These are phyloP conservation scores for Pseudoscleropodium purum DNA, from an alignment of 225 moss, liverwort and hornwort species.

Conservation along the genomic window DNA sequence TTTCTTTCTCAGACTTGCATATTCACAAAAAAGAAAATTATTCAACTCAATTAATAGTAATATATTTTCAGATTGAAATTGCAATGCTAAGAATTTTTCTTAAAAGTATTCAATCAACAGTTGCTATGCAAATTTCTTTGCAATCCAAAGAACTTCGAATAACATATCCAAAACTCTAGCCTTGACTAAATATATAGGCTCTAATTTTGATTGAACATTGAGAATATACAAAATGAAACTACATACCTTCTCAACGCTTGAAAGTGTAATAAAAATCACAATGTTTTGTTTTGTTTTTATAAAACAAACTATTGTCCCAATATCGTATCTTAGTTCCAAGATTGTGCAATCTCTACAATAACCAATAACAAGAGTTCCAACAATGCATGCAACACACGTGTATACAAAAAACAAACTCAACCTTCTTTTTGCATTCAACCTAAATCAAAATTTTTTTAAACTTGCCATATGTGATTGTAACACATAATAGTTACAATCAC, in stretches of 20 bases:
- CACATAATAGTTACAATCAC: background rate
- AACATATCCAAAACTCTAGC: too few species aligned
- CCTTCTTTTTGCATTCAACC: background rate
- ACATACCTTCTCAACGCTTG: accelerated
- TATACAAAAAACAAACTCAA: too few species aligned
- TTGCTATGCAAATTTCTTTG: background rate
- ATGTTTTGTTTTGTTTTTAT: accelerated
- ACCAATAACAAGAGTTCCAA: background rate
- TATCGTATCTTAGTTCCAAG: background rate
- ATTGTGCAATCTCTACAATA: background rate
- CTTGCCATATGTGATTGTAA: too few species aligned
- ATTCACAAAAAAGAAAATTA: background rate
- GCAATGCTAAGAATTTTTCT: background rate
- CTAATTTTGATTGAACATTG: background rate
- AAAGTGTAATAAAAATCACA: background rate
- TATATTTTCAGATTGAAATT: background rate
- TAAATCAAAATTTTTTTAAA: background rate
- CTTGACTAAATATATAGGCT: background rate
- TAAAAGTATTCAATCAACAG: accelerated
- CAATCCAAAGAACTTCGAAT: too few species aligned
- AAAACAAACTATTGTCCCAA: accelerated
- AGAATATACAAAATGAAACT: background rate
- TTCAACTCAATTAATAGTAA: background rate
- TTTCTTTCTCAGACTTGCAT: too few species aligned
- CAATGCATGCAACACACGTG: background rate